Base-by-base conservation (phyloP, 768 basidiomycete species). In the Mrakia frigida region DNA sequence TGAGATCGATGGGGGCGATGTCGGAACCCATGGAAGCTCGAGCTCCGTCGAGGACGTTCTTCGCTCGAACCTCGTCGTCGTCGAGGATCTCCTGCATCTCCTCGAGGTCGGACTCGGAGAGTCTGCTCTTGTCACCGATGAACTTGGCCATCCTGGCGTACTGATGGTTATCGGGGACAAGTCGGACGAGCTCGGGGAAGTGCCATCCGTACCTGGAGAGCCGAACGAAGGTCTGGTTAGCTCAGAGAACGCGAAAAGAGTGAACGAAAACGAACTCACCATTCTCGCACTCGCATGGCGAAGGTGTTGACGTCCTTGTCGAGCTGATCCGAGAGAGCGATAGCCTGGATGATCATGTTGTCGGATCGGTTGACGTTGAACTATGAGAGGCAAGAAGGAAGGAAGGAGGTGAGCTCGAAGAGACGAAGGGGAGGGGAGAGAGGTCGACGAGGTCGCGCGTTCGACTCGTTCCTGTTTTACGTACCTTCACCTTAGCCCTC, bases 281-380 rank as follows among this genome's bases (percentile, higher is more conserved):
- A 99, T 88, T 99, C 97, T 94, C 97, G 80, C 60, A 97, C 93
- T 81, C 97, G 89, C 97, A 99, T 99, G 28, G 95, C 88, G 82
- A 98, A 99, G 71, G 98, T 97, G 86, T 99, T 99, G 83, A 98
- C 92, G 85, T 98, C 97, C 85, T 99, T 99, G 90, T 99, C 97
- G 35, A 99, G 87, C 83, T 99, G 96, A 81, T 99, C 97, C 71
- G 98, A 88, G 39, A 99, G 87, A 9, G 95, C 96, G 81, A 99
- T 98, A 10, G 97, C 97, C 85, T 99, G 97, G 28, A 98, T 92
- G 77, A 99, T 92, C 97, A 99, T 99, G 18, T 95, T 98, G 83
- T 99, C 97, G 67, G 98, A 94, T 85, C 98, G 98, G 86, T 98
- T 97, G 13, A 97, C 95, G 14, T 97, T 98, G 85, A 99, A 98